Conservation (phyloP, 2,329 filamentous ascomycete genomes). For the Parafenestella ontariensis region DNA sequence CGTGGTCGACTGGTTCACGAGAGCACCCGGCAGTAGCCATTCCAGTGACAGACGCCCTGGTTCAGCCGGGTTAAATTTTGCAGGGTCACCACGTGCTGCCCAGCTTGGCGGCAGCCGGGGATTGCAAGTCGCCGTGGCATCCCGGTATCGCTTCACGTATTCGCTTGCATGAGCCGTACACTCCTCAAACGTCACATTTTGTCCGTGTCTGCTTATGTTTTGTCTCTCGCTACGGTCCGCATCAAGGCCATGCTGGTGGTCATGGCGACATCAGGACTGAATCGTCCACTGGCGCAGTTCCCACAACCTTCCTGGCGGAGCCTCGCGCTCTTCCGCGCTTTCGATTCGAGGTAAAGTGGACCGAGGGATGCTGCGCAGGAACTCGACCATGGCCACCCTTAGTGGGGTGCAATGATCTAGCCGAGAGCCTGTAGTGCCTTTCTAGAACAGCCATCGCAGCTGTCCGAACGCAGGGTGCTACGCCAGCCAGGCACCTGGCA, state of each 20-base stretch:
- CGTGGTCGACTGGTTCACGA: constrained; percentile 6
- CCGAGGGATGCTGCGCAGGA: constrained; percentile 30
- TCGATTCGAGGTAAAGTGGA: constrained; percentile 27
- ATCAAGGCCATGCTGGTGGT: constrained; percentile 9
- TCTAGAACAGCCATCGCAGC: constrained; percentile 29
- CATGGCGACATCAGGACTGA: constrained; percentile 19
- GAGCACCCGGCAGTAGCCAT: constrained; percentile 3
- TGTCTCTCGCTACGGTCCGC: constrained; percentile 25
- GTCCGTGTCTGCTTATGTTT: constrained; percentile 18
- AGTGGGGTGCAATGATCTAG: constrained; percentile 21
- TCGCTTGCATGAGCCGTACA: constrained; percentile 22
- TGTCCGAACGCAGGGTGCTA: constrained; percentile 24
- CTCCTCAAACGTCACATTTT: constrained; percentile 28
- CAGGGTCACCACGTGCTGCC: constrained; percentile 37
- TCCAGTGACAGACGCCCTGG: constrained; percentile 3
- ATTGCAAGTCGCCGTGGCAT: constrained; percentile 10
- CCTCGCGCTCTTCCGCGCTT: constrained; percentile 13
- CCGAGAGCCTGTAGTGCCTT: constrained; percentile 29
- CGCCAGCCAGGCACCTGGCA: constrained; percentile 21
- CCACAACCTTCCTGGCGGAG: constrained; percentile 20
- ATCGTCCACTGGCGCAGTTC: constrained; percentile 14
- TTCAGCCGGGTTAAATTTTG: constrained; percentile 16
- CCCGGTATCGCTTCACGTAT: constrained; percentile 20
- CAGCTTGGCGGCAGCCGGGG: constrained; percentile 16
- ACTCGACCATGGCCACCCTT: constrained; percentile 22